These are phyloP conservation scores for Sicyos edulis DNA, from an alignment of 306 rosid species.

Conservation along the genomic window DNA sequence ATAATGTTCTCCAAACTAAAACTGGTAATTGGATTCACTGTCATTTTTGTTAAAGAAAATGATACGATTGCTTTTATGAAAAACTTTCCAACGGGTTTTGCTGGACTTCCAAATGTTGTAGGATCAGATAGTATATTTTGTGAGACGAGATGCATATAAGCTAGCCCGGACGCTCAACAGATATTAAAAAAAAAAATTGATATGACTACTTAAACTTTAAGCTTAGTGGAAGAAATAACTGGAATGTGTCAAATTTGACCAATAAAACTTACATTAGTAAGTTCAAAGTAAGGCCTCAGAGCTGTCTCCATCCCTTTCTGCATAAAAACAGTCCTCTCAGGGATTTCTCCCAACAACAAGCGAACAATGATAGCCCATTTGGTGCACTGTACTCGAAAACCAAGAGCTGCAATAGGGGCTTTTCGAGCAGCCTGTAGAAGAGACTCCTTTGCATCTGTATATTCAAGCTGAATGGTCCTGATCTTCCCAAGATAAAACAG, in stretches of 20 bases:
- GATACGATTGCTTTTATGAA: no score
- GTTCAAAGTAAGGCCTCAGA: slow-evolving; percentile 90
- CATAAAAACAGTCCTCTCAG: slow-evolving; percentile 96
- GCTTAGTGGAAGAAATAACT: background rate
- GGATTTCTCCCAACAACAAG: slow-evolving; percentile 87
- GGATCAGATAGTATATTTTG: no score
- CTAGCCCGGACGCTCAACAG: no score
- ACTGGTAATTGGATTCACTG: no score
- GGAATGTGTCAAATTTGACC: background rate
- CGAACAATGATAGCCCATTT: slow-evolving; percentile 99
- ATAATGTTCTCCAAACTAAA: no score
- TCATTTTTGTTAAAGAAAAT: no score
- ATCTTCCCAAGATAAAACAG: slow-evolving; percentile 94
- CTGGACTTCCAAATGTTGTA: no score
- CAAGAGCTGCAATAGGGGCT: slow-evolving; percentile 93
- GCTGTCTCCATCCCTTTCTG: slow-evolving; percentile 95
- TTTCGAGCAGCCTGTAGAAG: slow-evolving; percentile 97
- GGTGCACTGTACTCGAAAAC: slow-evolving; percentile 93
- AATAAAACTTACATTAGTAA: slow-evolving; percentile 72
- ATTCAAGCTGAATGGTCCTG: slow-evolving; percentile 92
- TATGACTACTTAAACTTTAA: no score
- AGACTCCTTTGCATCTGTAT: slow-evolving; percentile 97
- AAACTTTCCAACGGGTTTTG: no score
- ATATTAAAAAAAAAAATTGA: no score
- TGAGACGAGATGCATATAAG: no score